Percentiles rank a stretch among this genome's conserved stretches.
phyloP scores from a whole-genome alignment of 306 rosid genomes.

The Vigna mungo region DNA sequence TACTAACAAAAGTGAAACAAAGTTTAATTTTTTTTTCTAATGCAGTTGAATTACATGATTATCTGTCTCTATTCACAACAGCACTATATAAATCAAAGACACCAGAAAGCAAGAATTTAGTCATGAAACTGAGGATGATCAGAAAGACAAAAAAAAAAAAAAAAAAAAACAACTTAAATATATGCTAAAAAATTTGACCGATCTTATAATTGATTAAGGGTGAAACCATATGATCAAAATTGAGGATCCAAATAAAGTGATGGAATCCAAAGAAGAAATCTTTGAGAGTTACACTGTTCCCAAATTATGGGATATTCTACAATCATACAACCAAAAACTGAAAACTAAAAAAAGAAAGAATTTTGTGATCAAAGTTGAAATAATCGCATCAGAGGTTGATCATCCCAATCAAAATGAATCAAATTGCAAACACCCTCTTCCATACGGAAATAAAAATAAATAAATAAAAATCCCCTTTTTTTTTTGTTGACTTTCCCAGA shows the following conservation, averaged over 20 bases:
- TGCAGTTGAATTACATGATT: conserved; percentile 23
- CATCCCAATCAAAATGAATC: conserved; percentile 50
- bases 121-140: conserved; percentile 22
- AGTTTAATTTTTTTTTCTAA: background rate
- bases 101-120: conserved; percentile 40
- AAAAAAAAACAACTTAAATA: background rate
- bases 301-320: conserved; percentile 64
- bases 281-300: conserved; percentile 61
- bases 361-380: conserved; percentile 47
- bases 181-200: conserved; percentile 32
- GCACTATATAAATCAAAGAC: conserved; percentile 29
- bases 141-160: conserved; percentile 6
- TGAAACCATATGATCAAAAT: conserved; percentile 38
- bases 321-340: conserved; percentile 32
- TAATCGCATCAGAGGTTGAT: conserved; percentile 44
- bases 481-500: conserved; percentile 45
- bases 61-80: conserved; percentile 43
- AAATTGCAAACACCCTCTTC: conserved; percentile 38
- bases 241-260: conserved; percentile 23
- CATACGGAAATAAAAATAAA: conserved; percentile 47
- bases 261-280: conserved; percentile 46
- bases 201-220: conserved; percentile 28
- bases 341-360: conserved; percentile 52
- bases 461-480: conserved; percentile 4
- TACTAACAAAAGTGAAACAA: conserved; percentile 38